Evolutionary conservation across 768 basidiomycete species (phyloP), one percentile per base, ranked within the genome.

Genomic region (Calocybe gangraenosa): DNA sequence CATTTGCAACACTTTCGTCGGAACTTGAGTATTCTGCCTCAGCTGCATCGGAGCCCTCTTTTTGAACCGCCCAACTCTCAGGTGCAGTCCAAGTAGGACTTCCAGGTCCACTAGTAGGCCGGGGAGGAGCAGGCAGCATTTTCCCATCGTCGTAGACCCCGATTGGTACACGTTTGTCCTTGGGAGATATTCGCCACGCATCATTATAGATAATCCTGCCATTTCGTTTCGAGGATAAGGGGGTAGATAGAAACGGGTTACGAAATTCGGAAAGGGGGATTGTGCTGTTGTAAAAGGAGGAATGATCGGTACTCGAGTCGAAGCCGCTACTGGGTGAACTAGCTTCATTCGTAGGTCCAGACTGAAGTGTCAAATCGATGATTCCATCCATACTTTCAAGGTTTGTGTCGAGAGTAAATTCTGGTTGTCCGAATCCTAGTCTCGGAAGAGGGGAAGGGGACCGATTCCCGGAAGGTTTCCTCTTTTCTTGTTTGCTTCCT

Each of bases 351-450:
- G 58, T 57, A 39, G 35, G 40, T 43, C 37, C 45, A 3, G 50
- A 23, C 9, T 49, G 48, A 7, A 42, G 50, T 1, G 43, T 64
- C 0, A 68, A 64, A 61, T 92, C 72, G 50, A 95, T 68, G 57
- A 96, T 92, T 5, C 86, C 93, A 31, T 87, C 84, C 77, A 96
- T 92, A 40, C 78, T 66, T 8, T 84, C 76, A 35, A 90, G 60
- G 58, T 92, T 78, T 15, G 78, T 78, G 60, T 89, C 85, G 34
- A 87, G 74, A 18, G 62, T 66, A 47, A 79, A 66, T 18, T 38
- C 37, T 28, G 28, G 18, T 67, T 64, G 28, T 60, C 62, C 35
- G 63, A 65, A 35, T 59, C 59, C 34, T 2, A 17, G n/a, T 65
- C 65, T 21, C 56, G 58, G 23, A 53, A 58, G 38, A 9, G 63